These are phyloP conservation scores for Endocalyx cinctus DNA, from an alignment of 2,329 filamentous ascomycete species.

Conservation along the genomic window DNA sequence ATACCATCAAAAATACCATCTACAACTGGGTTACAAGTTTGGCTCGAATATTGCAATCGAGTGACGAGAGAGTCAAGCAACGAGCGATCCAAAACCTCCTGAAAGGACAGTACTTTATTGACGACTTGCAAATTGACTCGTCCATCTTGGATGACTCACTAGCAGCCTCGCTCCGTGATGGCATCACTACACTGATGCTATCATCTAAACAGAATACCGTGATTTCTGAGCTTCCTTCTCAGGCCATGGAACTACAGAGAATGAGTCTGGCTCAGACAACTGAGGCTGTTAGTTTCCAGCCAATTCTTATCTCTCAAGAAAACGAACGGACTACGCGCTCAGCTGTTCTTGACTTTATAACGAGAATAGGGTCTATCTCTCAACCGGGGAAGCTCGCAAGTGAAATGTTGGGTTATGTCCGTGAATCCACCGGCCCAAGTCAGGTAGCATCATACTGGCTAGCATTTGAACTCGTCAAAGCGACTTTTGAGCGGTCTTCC, in stretches of 20 bases:
- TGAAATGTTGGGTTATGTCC: conserved; percentile 61
- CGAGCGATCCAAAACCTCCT: conserved; percentile 72
- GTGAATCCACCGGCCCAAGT: conserved; percentile 51
- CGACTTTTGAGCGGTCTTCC: conserved; percentile 44
- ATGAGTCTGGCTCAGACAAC: conserved; percentile 20
- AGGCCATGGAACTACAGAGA: conserved; percentile 22
- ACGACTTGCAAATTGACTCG: conserved; percentile 58
- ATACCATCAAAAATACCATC: conserved; percentile 64
- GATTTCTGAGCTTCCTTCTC: conserved; percentile 27
- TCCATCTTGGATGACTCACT: conserved; percentile 64
- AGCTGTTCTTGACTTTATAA: conserved; percentile 55
- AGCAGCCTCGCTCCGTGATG: conserved; percentile 67
- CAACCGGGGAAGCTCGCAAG: conserved; percentile 57
- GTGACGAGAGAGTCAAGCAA: conserved; percentile 74
- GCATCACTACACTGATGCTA: conserved; percentile 48
- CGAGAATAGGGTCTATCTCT: conserved; percentile 51
- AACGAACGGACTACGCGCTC: conserved; percentile 60
- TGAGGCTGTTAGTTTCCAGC: conserved; percentile 42
- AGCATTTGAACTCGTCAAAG: conserved; percentile 65
- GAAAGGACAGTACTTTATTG: conserved; percentile 64
- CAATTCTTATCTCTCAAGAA: conserved; percentile 59
- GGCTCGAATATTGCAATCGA: conserved; percentile 75
- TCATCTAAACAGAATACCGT: conserved; percentile 27
- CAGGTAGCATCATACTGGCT: conserved; percentile 77
- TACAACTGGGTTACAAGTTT: conserved; percentile 80